Evolutionary conservation across 2,329 filamentous ascomycete species (phyloP).

Genomic region (Sclerotinia borealis): DNA sequence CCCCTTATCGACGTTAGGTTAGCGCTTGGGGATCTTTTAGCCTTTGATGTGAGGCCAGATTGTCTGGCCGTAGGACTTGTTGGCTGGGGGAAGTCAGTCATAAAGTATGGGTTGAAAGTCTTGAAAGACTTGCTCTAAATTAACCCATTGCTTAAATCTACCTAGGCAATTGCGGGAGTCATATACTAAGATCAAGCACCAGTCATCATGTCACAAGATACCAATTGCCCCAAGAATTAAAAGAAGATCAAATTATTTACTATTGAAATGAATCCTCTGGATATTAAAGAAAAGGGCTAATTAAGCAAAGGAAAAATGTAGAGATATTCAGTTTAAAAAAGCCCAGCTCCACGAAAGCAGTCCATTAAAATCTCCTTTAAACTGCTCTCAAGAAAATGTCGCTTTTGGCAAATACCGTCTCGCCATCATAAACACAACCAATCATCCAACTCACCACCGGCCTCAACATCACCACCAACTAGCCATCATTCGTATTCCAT

Average conservation of each 20-base stretch:
- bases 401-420: slow-evolving; percentile 32
- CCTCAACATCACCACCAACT: slow-evolving; percentile 7
- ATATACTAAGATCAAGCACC: neutral
- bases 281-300: slow-evolving; percentile 32
- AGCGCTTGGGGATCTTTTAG: neutral
- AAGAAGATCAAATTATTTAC: slow-evolving; percentile 16
- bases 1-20: slow-evolving; percentile 3
- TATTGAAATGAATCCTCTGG: slow-evolving; percentile 30
- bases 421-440: slow-evolving; percentile 27
- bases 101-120: neutral
- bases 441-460: slow-evolving; percentile 9
- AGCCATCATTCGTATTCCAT: slow-evolving; percentile 4
- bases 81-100: too few relatives aligned
- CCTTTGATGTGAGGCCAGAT: neutral
- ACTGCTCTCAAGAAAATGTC: slow-evolving; percentile 30
- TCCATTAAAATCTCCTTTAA: slow-evolving; percentile 28
- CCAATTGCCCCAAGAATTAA: neutral
- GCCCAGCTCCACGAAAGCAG: slow-evolving; percentile 22
- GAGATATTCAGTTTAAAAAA: slow-evolving; percentile 28
- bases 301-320: slow-evolving; percentile 34
- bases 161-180: neutral
- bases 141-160: neutral
- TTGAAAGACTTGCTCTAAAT: too few relatives aligned
- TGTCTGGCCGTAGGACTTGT: too few relatives aligned
- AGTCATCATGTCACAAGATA: neutral